These are phyloP conservation scores for Aspergillus asperescens DNA, from an alignment of 495 filamentous ascomycete genomes.

Conservation along the genomic window DNA sequence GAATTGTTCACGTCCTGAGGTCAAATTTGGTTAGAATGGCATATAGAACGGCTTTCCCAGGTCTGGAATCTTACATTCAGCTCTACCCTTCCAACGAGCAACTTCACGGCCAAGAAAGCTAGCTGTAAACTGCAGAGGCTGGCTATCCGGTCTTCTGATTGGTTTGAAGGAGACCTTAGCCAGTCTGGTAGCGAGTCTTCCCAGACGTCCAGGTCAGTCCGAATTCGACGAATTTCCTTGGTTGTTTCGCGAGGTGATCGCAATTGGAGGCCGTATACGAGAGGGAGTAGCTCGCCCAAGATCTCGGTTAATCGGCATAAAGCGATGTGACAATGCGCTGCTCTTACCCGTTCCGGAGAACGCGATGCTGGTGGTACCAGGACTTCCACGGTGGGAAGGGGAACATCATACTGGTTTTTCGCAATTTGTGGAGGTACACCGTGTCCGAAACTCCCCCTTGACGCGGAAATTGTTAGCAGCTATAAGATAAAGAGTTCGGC, in stretches of 20 bases:
- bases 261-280: slow-evolving; percentile 45
- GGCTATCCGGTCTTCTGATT: slow-evolving; percentile 30
- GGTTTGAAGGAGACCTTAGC: slow-evolving; percentile 28
- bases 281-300: slow-evolving; percentile 45
- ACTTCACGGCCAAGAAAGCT: slow-evolving; percentile 46
- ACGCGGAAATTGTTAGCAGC: not conserved
- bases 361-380: slow-evolving; percentile 31
- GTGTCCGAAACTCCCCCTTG: slow-evolving; percentile 49
- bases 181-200: slow-evolving; percentile 44
- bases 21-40: not conserved
- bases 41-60: not conserved
- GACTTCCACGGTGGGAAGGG: slow-evolving; percentile 42
- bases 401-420: slow-evolving; percentile 51
- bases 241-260: slow-evolving; percentile 39
- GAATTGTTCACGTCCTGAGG: slow-evolving; percentile 41
- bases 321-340: slow-evolving; percentile 47
- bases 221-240: slow-evolving; percentile 38
- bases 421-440: slow-evolving; percentile 47
- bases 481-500: not conserved
- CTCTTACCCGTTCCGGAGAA: slow-evolving; percentile 38
- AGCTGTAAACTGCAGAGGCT: slow-evolving; percentile 49
- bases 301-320: slow-evolving; percentile 50
- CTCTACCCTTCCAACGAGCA: slow-evolving; percentile 49
- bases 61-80: slow-evolving; percentile 34
- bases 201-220: slow-evolving; percentile 44